A percentile compares a stretch with the other conserved stretches of the same genome.
phyloP scores from a whole-genome alignment of 2,329 filamentous ascomycete species.

The Aspergillus japonicus region DNA sequence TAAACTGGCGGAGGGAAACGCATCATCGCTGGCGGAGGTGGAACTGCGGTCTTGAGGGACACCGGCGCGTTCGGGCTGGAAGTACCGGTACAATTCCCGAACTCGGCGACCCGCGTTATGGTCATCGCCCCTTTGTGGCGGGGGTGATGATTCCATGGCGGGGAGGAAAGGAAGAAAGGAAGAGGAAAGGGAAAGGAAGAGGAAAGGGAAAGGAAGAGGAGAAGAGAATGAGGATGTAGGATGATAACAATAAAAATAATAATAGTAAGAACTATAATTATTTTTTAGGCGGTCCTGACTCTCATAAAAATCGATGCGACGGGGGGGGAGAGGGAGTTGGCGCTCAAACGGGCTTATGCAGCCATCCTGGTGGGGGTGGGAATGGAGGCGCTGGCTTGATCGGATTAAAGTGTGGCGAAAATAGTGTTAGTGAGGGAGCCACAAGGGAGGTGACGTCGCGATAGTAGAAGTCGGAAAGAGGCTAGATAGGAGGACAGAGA shows the following conservation, averaged over 20 bases:
- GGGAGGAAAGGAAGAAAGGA: neutral
- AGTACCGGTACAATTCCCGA: conserved; percentile 43
- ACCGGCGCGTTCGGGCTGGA: conserved; percentile 30
- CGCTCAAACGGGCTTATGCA: conserved; percentile 3
- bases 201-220: neutral
- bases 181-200: neutral
- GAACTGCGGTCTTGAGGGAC: neutral
- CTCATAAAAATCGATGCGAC: neutral
- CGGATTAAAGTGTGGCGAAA: conserved; percentile 10
- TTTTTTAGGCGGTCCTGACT: neutral
- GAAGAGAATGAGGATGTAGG: neutral
- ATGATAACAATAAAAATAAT: neutral
- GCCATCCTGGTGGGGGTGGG: conserved; percentile 1
- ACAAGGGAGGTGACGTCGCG: neutral
- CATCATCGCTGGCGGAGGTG: conserved; percentile 7
- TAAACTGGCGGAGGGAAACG: conserved; percentile 6
- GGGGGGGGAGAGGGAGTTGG: neutral
- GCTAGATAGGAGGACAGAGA: neutral
- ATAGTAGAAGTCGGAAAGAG: neutral
- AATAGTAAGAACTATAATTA: neutral
- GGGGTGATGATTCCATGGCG: conserved; percentile 2
- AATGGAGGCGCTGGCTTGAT: neutral
- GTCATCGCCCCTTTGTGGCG: conserved; percentile 13
- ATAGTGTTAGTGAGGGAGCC: neutral
- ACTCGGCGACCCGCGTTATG: conserved; percentile 34